These are phyloP conservation scores for Ascochyta pisi DNA, from an alignment of 2,329 filamentous ascomycete genomes.

Conservation along the genomic window DNA sequence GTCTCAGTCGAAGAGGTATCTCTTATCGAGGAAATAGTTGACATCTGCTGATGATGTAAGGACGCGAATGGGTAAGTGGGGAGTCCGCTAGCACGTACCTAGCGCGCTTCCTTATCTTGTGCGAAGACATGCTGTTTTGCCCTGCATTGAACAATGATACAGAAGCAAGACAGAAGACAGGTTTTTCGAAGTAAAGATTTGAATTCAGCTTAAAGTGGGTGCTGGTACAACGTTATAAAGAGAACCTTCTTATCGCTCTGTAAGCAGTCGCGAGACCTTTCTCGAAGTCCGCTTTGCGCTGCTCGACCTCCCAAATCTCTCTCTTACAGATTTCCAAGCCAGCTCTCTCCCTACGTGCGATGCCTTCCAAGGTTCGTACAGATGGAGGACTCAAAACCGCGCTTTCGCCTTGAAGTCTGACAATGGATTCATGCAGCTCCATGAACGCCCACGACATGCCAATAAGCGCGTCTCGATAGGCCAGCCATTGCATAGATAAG, in stretches of 20 bases:
- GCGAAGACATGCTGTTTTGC: background rate
- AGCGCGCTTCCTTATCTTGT: background rate
- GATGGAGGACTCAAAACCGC: background rate
- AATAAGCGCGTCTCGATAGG: slow-evolving; percentile 36
- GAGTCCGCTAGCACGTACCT: background rate
- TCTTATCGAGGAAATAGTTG: no score
- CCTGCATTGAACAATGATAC: background rate
- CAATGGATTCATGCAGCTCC: slow-evolving; percentile 25
- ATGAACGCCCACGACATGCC: slow-evolving; percentile 47
- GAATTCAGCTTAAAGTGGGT: background rate
- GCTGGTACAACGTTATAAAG: background rate
- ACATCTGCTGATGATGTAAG: background rate
- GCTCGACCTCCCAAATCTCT: slow-evolving; percentile 4
- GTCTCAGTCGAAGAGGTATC: no score
- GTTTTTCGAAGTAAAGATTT: background rate
- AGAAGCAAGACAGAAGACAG: background rate
- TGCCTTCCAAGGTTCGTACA: slow-evolving; percentile 5
- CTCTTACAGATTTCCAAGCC: slow-evolving; percentile 19
- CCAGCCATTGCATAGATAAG: slow-evolving; percentile 26
- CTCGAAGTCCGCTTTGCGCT: slow-evolving; percentile 4
- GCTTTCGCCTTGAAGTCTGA: background rate
- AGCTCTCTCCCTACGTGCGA: slow-evolving; percentile 19
- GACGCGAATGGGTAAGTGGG: background rate
- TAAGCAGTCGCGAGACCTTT: slow-evolving; percentile 3
- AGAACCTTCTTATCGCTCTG: background rate